Evolutionary conservation across 2,329 filamentous ascomycete species (phyloP), one percentile per base, ranked within the genome.

Genomic region (Calonectria pteridis): DNA sequence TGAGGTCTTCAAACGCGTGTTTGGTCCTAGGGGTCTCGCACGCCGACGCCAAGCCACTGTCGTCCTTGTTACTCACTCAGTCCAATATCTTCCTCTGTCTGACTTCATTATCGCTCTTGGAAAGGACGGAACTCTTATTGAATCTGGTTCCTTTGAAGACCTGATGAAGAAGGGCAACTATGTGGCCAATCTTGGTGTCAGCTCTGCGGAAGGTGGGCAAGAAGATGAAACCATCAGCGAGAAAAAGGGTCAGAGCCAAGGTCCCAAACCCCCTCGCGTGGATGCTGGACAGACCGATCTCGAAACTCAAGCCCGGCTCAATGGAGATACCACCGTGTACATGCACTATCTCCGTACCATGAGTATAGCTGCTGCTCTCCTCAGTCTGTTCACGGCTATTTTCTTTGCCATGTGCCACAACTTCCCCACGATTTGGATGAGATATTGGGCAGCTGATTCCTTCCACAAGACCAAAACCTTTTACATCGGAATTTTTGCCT

Each of bases 391-490:
- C 3, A 7, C 80, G 0, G 79, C 74, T 14, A 46, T 80, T 16
- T 28, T 76, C 0, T 77, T 73, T 0, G 83, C 79, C 2, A 80
- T 82, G 13, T 76, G 77, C 10, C 70, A 67, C 4, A 83, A 78
- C 50, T 79, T 84, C 2, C 79, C 83, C 0, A 81, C 73, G 2
- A 67, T 87, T 4, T 87, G 86, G 77, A 69, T 80, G 33, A 74
- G 75, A n/a, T 78, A 75, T 62, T 79, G 76, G 78, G 67, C 72
- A 26, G 69, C 67, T 6, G 63, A 75, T n/a, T 33, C 50, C 0
- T 20, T 62, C 2, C n/a, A 49, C 63, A 10, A 23, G 13, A 51
- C 68, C 0, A 43, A 50, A 6, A 55, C 62, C 1, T 77, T 70
- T 23, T 75, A 70, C 18, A 26, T 75, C 14, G 75, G 75, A 10